Evolutionary conservation across 139 green algal genomes (phyloP).

Genomic region (Tetraselmis chui): DNA sequence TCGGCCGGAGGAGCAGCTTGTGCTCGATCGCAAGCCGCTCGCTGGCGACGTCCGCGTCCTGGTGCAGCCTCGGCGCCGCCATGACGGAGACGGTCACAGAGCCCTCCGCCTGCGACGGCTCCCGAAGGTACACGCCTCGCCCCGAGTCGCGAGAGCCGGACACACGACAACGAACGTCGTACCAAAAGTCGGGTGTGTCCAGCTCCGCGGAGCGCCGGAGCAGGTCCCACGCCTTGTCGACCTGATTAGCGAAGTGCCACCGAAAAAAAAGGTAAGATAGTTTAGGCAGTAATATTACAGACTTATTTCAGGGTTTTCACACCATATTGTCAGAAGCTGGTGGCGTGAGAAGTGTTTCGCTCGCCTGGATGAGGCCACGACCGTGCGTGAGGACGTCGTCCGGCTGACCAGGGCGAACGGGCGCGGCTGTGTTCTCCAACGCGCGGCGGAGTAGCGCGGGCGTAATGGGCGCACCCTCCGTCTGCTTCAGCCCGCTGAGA

Average conservation of each 20-base stretch:
- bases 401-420: conserved; percentile 26
- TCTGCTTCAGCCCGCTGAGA: conserved; percentile 60
- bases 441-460: conserved; percentile 42
- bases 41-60: conserved; percentile 35
- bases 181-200: conserved; percentile 38
- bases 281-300: too few species aligned
- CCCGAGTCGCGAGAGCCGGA: conserved; percentile 24
- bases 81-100: conserved; percentile 45
- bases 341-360: too few species aligned
- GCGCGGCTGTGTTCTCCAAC: conserved; percentile 65
- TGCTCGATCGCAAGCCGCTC: conserved; percentile 37
- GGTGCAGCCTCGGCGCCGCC: conserved; percentile 61
- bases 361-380: conserved; percentile 73
- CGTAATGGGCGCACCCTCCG: conserved; percentile 21
- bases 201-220: conserved; percentile 38
- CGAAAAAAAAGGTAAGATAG: too few species aligned
- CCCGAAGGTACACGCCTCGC: conserved; percentile 72
- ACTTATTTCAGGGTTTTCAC: too few species aligned
- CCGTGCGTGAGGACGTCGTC: conserved; percentile 71
- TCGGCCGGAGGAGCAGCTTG: conserved; percentile 41
- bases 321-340: too few species aligned
- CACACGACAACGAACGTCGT: conserved; percentile 37
- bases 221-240: conserved; percentile 72
- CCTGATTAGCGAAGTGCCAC: conserved; percentile 43
- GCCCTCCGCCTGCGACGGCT: conserved; percentile 48